Evolutionary conservation across 2,329 filamentous ascomycete genomes (phyloP), one percentile per base, ranked within the genome.

Genomic region (Alternaria triticina): DNA sequence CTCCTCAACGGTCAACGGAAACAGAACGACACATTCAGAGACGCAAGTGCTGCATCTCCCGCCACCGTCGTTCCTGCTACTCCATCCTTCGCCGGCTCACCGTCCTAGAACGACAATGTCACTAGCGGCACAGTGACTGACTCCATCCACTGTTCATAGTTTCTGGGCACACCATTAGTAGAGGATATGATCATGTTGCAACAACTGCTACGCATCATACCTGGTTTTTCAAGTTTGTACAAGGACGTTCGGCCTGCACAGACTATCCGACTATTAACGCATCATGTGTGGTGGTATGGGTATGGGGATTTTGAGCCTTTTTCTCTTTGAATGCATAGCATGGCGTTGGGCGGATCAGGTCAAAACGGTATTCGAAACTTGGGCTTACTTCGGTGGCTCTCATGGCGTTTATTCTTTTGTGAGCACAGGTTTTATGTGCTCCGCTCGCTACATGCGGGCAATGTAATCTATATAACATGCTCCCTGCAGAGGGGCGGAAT

Each of bases 1-100:
- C 70, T 79, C 45, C 77, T 80, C 59, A 80, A 80, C 50, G 78
- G 78, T 54, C 72, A 74, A 61, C 77, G 75, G 66, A 79, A 77
- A 61, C 75, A 77, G 68, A 79, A 74, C 64, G 78, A 80, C 54
- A 78, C 76, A 1, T 80, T 80, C 64, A 72, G 73, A 47, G 77
- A 79, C 63, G 75, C 76, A 8, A 70, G 65, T 44, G 74, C 75
- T 50, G 73, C 74, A 11, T 74, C 72, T 27, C 76, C 76, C 10
- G 64, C 44, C 28, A 63, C 61, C 2, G 52, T 59, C 23, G 55
- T 61, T 20, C 57, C 64, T 20, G 57, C 68, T 43, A 70, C 68
- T 2, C 62, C 68, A 15, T 65, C 64, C 20, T 70, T 70, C 36
- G 68, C 68, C 5, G 68, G 64, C 22, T 62, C 59, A 8, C 59